These are phyloP conservation scores for Rhodosporidiobolus sp. DNA, from an alignment of 768 basidiomycete genomes.

Conservation along the genomic window DNA sequence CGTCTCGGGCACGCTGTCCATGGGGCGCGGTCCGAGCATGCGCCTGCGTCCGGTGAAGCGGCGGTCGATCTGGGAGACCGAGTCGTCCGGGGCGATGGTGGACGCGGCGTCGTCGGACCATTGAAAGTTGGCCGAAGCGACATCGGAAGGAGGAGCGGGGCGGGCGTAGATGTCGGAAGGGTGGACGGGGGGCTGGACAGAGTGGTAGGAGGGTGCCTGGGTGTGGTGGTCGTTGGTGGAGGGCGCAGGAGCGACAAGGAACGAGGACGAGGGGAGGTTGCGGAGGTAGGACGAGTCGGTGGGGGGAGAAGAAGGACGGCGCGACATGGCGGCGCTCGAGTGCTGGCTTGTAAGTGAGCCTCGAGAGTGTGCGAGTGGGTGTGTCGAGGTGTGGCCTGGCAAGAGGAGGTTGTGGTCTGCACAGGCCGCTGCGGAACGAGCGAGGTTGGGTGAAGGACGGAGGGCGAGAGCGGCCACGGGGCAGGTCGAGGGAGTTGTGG, in stretches of 20 bases:
- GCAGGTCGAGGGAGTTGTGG: too few species aligned
- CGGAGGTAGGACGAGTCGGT: slow-evolving; percentile 4
- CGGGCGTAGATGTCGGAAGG: slow-evolving; percentile 31
- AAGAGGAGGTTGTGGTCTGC: too few species aligned
- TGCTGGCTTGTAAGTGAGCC: not conserved
- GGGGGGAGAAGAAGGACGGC: slow-evolving; percentile 1
- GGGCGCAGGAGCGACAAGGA: not conserved
- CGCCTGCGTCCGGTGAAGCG: slow-evolving; percentile 21
- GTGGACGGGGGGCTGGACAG: not conserved
- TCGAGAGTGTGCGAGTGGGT: too few species aligned
- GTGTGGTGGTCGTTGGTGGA: not conserved
- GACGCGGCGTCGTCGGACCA: slow-evolving; percentile 34
- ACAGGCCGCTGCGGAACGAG: too few species aligned
- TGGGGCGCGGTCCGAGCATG: slow-evolving; percentile 24
- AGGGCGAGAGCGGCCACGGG: too few species aligned
- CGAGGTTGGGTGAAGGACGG: too few species aligned
- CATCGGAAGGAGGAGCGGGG: slow-evolving; percentile 16
- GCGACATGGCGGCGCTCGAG: slow-evolving; percentile 4
- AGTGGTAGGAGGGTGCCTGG: not conserved
- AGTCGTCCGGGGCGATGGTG: slow-evolving; percentile 35
- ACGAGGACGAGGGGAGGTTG: not conserved
- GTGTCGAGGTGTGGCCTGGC: too few species aligned
- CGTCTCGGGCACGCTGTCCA: slow-evolving; percentile 5
- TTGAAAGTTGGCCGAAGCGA: slow-evolving; percentile 21
- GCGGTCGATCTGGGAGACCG: slow-evolving; percentile 34